Percentiles rank a stretch among this genome's conserved stretches.
Evolutionary conservation across 2,329 filamentous ascomycete species (phyloP).

Genomic region (Claviceps citrina): DNA sequence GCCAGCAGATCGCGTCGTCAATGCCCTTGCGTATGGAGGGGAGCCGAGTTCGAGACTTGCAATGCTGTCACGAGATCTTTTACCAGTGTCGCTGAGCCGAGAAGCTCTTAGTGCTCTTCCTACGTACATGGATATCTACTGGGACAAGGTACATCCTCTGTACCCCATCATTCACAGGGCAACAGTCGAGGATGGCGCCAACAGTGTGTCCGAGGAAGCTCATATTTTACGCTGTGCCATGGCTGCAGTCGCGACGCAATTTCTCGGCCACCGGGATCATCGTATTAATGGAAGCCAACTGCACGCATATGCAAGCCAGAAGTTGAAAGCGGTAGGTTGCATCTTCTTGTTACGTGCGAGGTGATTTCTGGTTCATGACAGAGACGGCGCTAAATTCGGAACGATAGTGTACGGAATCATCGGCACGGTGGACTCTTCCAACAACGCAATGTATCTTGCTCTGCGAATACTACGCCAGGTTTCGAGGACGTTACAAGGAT

Average conservation of each 20-base stretch:
- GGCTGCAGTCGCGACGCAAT: conserved; percentile 41
- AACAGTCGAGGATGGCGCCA: conserved; percentile 24
- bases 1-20: conserved; percentile 17
- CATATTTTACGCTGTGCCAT: conserved; percentile 37
- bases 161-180: conserved; percentile 36
- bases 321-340: conserved; percentile 32
- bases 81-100: conserved; percentile 21
- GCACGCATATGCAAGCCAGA: conserved; percentile 35
- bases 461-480: conserved; percentile 40
- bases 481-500: conserved; percentile 34
- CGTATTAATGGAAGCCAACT: conserved; percentile 33
- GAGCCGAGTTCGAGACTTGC: conserved; percentile 26
- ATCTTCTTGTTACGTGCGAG: not conserved
- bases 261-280: conserved; percentile 31
- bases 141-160: conserved; percentile 32
- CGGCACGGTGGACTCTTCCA: conserved; percentile 26
- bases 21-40: conserved; percentile 22
- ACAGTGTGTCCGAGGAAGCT: conserved; percentile 17
- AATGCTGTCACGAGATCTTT: conserved; percentile 14
- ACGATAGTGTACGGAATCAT: conserved; percentile 23
- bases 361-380: too few relatives aligned
- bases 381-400: too few relatives aligned
- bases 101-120: conserved; percentile 30
- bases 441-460: conserved; percentile 39
- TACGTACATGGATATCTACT: conserved; percentile 36